Evolutionary conservation across 306 rosid species (phyloP).

Genomic region (Gynostemma pentaphyllum): DNA sequence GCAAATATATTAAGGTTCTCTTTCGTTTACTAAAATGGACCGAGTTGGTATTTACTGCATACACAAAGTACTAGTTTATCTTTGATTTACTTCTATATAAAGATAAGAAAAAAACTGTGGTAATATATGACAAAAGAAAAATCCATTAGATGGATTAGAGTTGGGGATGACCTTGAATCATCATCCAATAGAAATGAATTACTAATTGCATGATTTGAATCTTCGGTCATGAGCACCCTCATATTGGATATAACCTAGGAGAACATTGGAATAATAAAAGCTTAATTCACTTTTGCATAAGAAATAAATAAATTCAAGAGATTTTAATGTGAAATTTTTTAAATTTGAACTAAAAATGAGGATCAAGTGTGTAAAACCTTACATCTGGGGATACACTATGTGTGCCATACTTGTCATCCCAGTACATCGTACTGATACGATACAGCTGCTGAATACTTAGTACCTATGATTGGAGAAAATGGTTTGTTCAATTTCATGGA

Average conservation of each 20-base stretch:
- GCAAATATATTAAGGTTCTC: neutral
- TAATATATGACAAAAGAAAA: neutral
- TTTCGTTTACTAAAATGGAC: neutral
- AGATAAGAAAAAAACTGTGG: neutral
- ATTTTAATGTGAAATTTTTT: neutral
- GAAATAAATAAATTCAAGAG: neutral
- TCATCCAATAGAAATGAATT: conserved; percentile 95
- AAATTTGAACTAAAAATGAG: neutral
- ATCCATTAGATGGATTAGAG: neutral
- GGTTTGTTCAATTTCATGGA: conserved; percentile 4
- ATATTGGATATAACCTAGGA: conserved; percentile 72
- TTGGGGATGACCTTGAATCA: conserved; percentile 67
- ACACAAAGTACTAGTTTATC: neutral
- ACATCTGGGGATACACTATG: conserved; percentile 96
- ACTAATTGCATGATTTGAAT: conserved; percentile 85
- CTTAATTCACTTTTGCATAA: neutral
- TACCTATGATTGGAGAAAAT: conserved; percentile 38
- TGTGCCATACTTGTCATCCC: conserved; percentile 99
- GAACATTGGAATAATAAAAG: neutral
- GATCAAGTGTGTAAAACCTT: conserved; percentile 19
- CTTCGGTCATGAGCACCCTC: conserved; percentile 93
- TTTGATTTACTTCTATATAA: neutral
- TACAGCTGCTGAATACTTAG: conserved; percentile 95
- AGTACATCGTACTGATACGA: conserved; percentile 98
- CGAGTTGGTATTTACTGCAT: neutral